Evolutionary conservation across 257 asterid species (phyloP), one percentile per base, ranked within the genome.

Genomic region (Jacaranda copaia): DNA sequence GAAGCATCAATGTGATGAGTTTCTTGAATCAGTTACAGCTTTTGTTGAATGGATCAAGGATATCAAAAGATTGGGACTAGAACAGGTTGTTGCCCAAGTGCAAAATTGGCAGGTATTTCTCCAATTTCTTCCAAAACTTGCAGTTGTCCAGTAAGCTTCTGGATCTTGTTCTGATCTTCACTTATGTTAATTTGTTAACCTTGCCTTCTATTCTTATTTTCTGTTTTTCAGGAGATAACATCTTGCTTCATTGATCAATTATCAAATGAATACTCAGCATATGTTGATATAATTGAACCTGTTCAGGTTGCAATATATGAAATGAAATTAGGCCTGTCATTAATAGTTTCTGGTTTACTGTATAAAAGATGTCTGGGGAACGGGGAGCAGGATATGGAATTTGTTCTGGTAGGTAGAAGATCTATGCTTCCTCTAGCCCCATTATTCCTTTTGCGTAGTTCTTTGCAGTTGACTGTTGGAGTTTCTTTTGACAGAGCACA

Each of bases 251-350:
- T 93, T 88, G 89, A 87, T 61, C 85, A 79, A 14, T 72, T 96
- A 64, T 89, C 98, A 36, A 82, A 66, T 36, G 96, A 88, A 84
- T 93, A 89, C 85, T 68, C 88, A 14, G 89, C 83, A 35, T 96
- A 89, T 79, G 46, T 69, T 69, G 99, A 96, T 88, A 62, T 96
- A 45, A 79, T 87, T 74, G 97, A 88, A 80, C 99, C 98, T 73
- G 83, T 91, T 65, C 97, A 85, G 80, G 86, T 88, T 65, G 95
- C 98, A 64, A 57, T 96, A 53, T 93, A 93, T 76, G 99, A 96
- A 84, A 87, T 93, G 81, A 96, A 96, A 86, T 84, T 96, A 64
- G 99, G 99, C 61, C 74, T 92, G 68, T 87, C 99, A 43, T 82
- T 96, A 45, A 73, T 85, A 59, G 82, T 82, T 73, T 89, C 98